A percentile compares a stretch with the other conserved stretches of the same genome.
These are phyloP conservation scores for Physcomitrium patens DNA, from an alignment of 225 moss, liverwort and hornwort species.

Conservation along the genomic window DNA sequence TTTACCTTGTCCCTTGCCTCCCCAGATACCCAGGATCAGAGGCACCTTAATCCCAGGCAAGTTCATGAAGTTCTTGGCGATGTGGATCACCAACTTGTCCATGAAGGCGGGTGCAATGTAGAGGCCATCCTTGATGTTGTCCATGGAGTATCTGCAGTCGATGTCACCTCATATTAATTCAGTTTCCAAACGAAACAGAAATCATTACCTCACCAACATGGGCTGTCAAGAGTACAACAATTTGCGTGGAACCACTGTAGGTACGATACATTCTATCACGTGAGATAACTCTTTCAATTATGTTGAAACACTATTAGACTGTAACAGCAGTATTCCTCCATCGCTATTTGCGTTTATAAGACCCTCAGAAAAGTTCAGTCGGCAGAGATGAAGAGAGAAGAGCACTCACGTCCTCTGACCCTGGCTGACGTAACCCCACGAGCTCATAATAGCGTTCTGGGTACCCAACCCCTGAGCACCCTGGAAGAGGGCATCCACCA, in stretches of 20 bases:
- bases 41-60: conserved; percentile 72
- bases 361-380: too few species aligned
- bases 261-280: too few species aligned
- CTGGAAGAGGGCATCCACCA: conserved; percentile 64
- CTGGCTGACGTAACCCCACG: conserved; percentile 49
- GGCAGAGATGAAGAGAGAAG: not conserved
- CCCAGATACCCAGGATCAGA: conserved; percentile 73
- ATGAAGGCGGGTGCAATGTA: conserved; percentile 78
- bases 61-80: too few species aligned
- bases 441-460: conserved; percentile 50
- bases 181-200: not conserved
- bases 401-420: conserved; percentile 45
- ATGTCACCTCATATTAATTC: not conserved
- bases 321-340: too few species aligned
- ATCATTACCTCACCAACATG: not conserved
- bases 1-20: conserved; percentile 79
- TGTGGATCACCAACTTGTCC: conserved; percentile 43
- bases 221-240: too few species aligned
- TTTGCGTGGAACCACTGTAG: too few species aligned
- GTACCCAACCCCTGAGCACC: conserved; percentile 46
- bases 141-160: conserved; percentile 48
- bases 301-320: too few species aligned
- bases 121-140: conserved; percentile 64
- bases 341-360: too few species aligned
- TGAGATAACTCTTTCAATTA: too few species aligned